A percentile compares a stretch with the other conserved stretches of the same genome.
Evolutionary conservation across 306 rosid genomes (phyloP).

Genomic region (Hippophae tibetana): DNA sequence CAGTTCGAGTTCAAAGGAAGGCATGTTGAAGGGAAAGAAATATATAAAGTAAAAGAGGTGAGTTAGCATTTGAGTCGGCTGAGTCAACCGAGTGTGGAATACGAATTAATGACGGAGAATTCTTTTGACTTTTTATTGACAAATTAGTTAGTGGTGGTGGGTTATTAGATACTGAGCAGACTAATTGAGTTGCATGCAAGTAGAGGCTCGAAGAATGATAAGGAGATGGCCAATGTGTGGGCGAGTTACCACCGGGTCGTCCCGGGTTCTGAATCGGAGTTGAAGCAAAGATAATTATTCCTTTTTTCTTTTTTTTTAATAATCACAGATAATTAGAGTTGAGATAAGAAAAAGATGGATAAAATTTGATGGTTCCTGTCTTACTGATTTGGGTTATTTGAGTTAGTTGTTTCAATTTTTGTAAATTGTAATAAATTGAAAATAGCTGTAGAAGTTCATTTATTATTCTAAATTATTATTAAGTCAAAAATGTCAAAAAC

Average conservation of each 20-base stretch:
- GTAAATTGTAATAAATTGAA: conserved; percentile 31
- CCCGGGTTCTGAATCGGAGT: conserved; percentile 56
- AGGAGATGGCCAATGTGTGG: conserved; percentile 70
- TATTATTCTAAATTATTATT: too few relatives aligned
- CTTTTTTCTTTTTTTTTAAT: neutral
- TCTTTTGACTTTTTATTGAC: neutral
- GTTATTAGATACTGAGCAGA: conserved; percentile 1
- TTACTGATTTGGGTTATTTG: neutral
- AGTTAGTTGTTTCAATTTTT: neutral
- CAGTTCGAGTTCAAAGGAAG: conserved; percentile 1
- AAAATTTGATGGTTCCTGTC: neutral
- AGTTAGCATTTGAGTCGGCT: conserved; percentile 10
- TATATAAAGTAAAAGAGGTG: too few relatives aligned
- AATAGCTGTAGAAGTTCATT: too few relatives aligned
- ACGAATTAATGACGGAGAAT: neutral
- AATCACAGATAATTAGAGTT: neutral
- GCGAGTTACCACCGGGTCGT: conserved; percentile 51
- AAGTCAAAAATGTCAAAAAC: too few relatives aligned
- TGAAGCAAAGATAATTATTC: conserved; percentile 10
- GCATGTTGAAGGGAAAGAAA: too few relatives aligned
- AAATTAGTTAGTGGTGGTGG: conserved; percentile 2
- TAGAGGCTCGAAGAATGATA: conserved; percentile 37
- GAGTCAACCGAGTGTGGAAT: conserved; percentile 19
- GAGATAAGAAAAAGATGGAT: conserved; percentile 1
- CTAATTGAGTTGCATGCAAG: conserved; percentile 3